Conservation (phyloP, 2,329 filamentous ascomycete species). For the Aureobasidium sp. region DNA sequence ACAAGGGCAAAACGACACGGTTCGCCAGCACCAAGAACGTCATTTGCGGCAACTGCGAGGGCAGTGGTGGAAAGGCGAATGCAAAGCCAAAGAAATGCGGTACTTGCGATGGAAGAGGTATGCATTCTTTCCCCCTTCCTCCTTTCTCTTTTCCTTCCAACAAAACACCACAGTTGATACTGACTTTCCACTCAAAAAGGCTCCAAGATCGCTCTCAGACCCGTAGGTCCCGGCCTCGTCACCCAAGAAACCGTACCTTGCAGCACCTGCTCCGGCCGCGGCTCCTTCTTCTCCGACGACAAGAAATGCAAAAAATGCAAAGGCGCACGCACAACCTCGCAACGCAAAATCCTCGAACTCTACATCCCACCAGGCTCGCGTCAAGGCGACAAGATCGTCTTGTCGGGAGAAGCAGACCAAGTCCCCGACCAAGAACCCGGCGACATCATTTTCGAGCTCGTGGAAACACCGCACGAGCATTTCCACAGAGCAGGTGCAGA, state of each 20-base stretch:
- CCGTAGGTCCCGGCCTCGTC: constrained; percentile 79
- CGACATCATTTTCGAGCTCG: constrained; percentile 83
- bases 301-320: constrained; percentile 99
- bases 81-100: constrained; percentile 77
- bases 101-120: constrained; percentile 71
- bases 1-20: constrained; percentile 97
- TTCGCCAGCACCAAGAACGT: constrained; percentile 94
- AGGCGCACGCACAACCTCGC: constrained; percentile 74
- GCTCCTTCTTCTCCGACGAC: constrained; percentile 85
- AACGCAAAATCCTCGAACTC: constrained; percentile 90
- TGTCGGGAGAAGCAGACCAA: constrained; percentile 93
- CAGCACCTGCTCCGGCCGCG: constrained; percentile 75
- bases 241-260: constrained; percentile 73
- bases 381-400: constrained; percentile 77
- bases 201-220: constrained; percentile 65
- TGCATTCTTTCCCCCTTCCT: constrained; percentile 11
- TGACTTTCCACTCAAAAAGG: constrained; percentile 32
- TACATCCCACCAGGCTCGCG: constrained; percentile 81
- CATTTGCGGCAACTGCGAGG: constrained; percentile 79
- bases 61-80: constrained; percentile 83
- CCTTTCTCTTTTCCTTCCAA: too few relatives aligned
- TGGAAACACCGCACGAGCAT: constrained; percentile 69
- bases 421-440: constrained; percentile 80
- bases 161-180: neutral
- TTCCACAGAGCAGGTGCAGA: constrained; percentile 82